These are phyloP conservation scores for Populus hybrid DNA, from an alignment of 441 rosid genomes.

Conservation along the genomic window DNA sequence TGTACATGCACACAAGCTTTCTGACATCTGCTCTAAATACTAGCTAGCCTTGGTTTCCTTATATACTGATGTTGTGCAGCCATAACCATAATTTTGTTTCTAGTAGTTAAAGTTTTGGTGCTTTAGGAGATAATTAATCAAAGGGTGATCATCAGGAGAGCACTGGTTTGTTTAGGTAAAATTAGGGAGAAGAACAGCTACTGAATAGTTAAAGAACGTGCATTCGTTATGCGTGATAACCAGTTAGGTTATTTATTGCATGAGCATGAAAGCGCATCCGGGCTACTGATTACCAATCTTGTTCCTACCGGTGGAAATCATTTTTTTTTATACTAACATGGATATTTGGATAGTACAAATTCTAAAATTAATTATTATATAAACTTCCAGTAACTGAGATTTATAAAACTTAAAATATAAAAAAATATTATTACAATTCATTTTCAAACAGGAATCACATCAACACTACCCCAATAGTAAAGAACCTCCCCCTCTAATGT, in stretches of 20 bases:
- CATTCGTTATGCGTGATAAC: conserved; percentile 20
- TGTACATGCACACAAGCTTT: not conserved
- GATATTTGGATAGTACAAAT: no score
- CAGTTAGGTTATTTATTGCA: conserved; percentile 17
- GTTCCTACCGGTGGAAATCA: not conserved
- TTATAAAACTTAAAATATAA: no score
- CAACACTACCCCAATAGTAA: no score
- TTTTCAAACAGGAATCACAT: no score
- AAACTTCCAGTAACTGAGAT: fast-evolving
- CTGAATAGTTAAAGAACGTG: conserved; percentile 2
- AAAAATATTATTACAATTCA: no score
- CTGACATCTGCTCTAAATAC: not conserved
- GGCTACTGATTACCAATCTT: not conserved
- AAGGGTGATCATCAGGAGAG: conserved; percentile 11
- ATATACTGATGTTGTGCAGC: conserved; percentile 5
- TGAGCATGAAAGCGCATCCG: not conserved
- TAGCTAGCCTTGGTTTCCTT: not conserved
- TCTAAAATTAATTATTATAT: no score
- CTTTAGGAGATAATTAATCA: conserved; percentile 1
- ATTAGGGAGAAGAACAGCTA: conserved; percentile 13
- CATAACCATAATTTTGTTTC: conserved; percentile 11
- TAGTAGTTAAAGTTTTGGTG: conserved; percentile 13
- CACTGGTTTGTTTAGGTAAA: conserved; percentile 12
- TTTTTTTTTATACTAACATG: no score
- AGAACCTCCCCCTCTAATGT: no score